These are phyloP conservation scores for Agarophyton chilense DNA, from an alignment of 23 red algal genomes.

Conservation along the genomic window DNA sequence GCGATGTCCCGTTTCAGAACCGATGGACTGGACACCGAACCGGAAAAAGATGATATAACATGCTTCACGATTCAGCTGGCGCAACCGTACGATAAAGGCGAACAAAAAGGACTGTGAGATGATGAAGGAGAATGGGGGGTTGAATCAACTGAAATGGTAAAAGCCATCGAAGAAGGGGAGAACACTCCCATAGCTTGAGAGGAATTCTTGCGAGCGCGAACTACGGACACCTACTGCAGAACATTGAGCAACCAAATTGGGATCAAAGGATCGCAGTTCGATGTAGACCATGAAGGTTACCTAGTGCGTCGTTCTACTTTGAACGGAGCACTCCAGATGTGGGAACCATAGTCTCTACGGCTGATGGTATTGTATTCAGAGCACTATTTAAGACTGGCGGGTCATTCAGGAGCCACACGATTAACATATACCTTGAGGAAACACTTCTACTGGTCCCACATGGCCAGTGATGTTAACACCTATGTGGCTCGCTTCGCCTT, in stretches of 20 bases:
- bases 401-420: constrained; percentile 1
- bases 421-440: constrained; percentile 17
- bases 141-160: not conserved
- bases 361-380: not conserved
- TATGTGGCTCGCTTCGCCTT: not conserved
- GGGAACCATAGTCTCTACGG: not conserved
- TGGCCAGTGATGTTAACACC: not conserved
- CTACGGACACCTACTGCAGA: too few species aligned
- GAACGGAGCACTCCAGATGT: constrained; percentile 4
- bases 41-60: not conserved
- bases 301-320: not conserved
- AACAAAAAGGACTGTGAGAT: too few species aligned
- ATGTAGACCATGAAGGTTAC: not conserved
- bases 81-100: too few species aligned
- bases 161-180: not conserved
- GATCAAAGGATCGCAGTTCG: not conserved
- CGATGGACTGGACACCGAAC: not conserved
- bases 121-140: not conserved
- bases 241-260: not conserved
- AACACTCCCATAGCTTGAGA: not conserved
- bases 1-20: not conserved
- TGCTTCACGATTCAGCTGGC: too few species aligned
- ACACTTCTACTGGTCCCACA: constrained; percentile 28
- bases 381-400: not conserved
- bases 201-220: too few species aligned